Conservation (phyloP, 352 stramenopile species). For the Aphanomyces stellatus region DNA sequence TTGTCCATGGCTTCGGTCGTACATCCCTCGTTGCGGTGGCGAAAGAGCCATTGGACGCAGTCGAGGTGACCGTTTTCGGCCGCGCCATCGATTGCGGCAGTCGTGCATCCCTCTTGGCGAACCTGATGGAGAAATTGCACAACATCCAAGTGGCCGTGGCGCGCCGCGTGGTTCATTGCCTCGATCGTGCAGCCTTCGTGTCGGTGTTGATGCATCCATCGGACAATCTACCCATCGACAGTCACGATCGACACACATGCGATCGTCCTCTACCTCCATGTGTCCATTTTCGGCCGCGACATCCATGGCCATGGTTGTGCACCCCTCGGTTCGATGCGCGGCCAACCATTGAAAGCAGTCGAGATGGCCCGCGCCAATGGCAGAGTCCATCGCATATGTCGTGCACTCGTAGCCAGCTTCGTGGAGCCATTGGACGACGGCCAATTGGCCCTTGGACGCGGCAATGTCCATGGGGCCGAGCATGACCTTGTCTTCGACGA, state of each 20-base stretch:
- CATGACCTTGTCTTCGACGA: slow-evolving; percentile 9
- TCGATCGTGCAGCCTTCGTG: slow-evolving; percentile 59
- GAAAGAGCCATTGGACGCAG: slow-evolving; percentile 44
- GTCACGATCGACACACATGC: neutral
- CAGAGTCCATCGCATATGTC: slow-evolving; percentile 26
- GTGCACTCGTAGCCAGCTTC: slow-evolving; percentile 12
- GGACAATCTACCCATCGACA: slow-evolving; percentile 32
- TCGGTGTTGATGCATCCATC: slow-evolving; percentile 41
- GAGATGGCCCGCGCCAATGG: slow-evolving; percentile 21
- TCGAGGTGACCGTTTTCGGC: slow-evolving; percentile 40
- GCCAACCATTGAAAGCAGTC: slow-evolving; percentile 26
- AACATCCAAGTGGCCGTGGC: slow-evolving; percentile 22
- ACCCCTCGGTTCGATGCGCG: slow-evolving; percentile 15
- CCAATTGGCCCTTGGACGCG: slow-evolving; percentile 21
- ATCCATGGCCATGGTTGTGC: slow-evolving; percentile 39
- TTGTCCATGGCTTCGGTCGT: slow-evolving; percentile 29
- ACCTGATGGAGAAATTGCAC: slow-evolving; percentile 23
- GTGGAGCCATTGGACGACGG: slow-evolving; percentile 24
- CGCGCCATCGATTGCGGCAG: slow-evolving; percentile 40
- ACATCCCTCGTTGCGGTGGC: slow-evolving; percentile 33
- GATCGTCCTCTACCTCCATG: slow-evolving; percentile 29
- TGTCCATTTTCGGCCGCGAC: slow-evolving; percentile 35
- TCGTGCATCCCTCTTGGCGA: slow-evolving; percentile 19
- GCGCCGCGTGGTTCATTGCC: slow-evolving; percentile 24
- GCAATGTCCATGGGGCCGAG: slow-evolving; percentile 23